Base-by-base conservation (phyloP, 805 yeast genomes). In the Metschnikowia santaceciliae region DNA sequence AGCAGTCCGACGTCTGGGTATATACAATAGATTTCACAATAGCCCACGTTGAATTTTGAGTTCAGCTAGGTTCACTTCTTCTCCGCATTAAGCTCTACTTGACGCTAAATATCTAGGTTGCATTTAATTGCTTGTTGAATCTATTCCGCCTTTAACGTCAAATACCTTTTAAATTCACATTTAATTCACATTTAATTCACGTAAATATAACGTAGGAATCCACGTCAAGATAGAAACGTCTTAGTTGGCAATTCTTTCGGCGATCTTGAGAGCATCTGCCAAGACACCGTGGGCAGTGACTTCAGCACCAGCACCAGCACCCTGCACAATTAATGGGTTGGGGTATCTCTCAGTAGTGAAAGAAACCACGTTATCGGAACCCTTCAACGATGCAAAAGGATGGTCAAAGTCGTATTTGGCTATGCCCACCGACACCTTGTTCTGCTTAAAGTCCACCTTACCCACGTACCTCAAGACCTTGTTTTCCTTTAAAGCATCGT, bases 391-490 rank as follows among this genome's bases (percentile, higher is more conserved):
- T 39, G 99, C 98, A 66, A 94, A 94, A 49, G 99, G 98, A 69
- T 94, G 98, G 61, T 92, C 85, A 51, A 79, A 77, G 50, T 84
- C 88, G 70, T 90, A 94, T 69, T 89, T 88, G 58, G 84, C 90
- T 61, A 94, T 86, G 59, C 92, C 96, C 53, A 92, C 98, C 44
- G 87, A 82, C 45, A 83, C 95, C 52, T 76, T 71, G 54, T 83
- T 81, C 62, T 79, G 75, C 51, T 81, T 77, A 56, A 91, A 74
- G 66, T 94, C 97, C 50, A 92, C 90, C 60, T 83, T 83, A 56
- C 98, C 99, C 42, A 94, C 95, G 64, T 87, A 94, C 74, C 99
- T 84, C 63, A 94, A 79, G 23, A 94, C 98, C 71, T 94, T 90
- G 56, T 82, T 81, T 63, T 90, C 88, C 15, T 78, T 76, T 46